Evolutionary conservation across 202 grass and related monocot species (phyloP), one percentile per base, ranked within the genome.

Genomic region (Digitaria exilis): DNA sequence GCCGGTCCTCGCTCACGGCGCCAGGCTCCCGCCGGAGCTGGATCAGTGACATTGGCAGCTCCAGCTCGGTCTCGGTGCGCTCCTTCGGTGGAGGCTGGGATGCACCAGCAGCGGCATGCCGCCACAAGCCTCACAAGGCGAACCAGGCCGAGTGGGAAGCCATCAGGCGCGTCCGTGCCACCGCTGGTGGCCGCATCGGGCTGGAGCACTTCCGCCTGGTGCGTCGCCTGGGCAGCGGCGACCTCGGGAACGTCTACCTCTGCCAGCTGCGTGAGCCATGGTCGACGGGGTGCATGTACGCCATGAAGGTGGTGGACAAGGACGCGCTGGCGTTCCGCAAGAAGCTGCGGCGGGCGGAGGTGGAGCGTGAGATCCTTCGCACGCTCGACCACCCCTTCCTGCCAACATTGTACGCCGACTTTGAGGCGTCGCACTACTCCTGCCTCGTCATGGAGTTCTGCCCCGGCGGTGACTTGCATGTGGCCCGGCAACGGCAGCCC

Each of bases 381-480:
- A 44, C 78, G 1, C 87, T 97, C 32, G 94, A 97, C 61, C 94
- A 97, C 78, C 94, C 94, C 6, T 97, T 97, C 87, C 66, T 97
- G 12, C 94, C 94, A 6, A 97, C 94, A 9, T 62, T 97, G 51
- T 97, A 97, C 45, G 92, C 94, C 9, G 92, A 97, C 76, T 97
- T 97, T 57, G 92, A 97, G n/a, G 94, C 90, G 0, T 87, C 92
- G 3, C 92, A 97, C 90, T 97, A 97, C 49, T 88, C 94, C 25
- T 97, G 91, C 84, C 88, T 97, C 22, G 88, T 97, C 65, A 97
- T 94, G 91, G 94, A 97, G 94, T 97, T 86, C 84, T 97, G 94
- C 79, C 83, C 87, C 61, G 94, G 94, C 45, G 94, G 91, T 10
- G 94, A 97, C 80, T 69, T 97, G 44, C 94, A 97, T 42, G 94